Evolutionary conservation across 129 eudicot genomes (phyloP), one percentile per base, ranked within the genome.

Genomic region (Pittosporum tobira): DNA sequence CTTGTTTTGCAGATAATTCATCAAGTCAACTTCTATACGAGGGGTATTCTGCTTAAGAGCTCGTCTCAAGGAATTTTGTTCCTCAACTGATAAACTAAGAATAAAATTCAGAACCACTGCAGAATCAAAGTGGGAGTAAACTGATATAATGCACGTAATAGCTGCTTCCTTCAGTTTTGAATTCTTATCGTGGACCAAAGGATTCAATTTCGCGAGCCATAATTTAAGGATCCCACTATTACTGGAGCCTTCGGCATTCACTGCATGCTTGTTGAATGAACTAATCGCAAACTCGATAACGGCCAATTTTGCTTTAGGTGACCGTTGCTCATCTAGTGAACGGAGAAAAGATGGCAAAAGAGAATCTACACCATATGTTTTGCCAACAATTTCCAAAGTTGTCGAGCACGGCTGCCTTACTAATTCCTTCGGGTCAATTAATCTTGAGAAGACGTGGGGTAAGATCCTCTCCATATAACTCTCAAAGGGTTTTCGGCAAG

Each of bases 31-130:
- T 75, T 91, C 99, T 43, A 91, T 91, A 61, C 99, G 96, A 62
- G 99, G 99, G 6, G 99, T 91, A 38, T 81, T 82, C 72, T 87
- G 96, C 64, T 91, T 91, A 28, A 91, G 89, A n/a, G 96, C 94
- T 56, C 99, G 78, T 65, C 99, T 84, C 74, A 91, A 72, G 30
- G 94, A 83, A 73, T 91, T 91, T 52, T 91, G 96, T 47, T 83
- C 99, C 68, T 91, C 94, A 71, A 91, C 80, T n/a, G 99, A 87
- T 75, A 91, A 76, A 73, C 94, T 83, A 64, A 91, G 81, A 47
- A 91, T 87, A 57, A 65, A 87, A 64, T 87, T 91, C 66, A 91
- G 78, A 29, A 91, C 96, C 11, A 82, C 71, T 45, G 72, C 68
- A 4, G 96, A 75, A 65, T 91, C 99, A 56, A 80, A 91, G 63